phyloP scores from a whole-genome alignment of 306 rosid genomes.

The Casuarina cunninghamiana region DNA sequence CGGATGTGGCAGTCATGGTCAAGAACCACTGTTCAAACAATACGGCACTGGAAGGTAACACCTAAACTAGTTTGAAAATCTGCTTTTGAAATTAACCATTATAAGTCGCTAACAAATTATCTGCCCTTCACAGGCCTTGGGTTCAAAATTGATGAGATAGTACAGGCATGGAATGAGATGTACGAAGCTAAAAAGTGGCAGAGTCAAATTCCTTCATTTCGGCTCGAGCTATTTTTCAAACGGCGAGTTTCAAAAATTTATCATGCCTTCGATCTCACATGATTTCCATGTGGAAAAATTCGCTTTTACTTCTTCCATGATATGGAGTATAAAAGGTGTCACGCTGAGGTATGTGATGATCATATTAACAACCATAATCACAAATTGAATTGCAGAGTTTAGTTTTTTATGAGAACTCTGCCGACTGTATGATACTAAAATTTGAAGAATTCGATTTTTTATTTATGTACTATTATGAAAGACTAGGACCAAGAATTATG shows the following conservation, averaged over 20 bases:
- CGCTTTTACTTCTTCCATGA: conserved; percentile 26
- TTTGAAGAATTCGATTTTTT: conserved; percentile 24
- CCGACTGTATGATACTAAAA: background rate
- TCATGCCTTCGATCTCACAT: conserved; percentile 67
- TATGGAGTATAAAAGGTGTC: conserved; percentile 29
- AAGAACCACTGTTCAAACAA: conserved; percentile 83
- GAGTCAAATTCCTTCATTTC: conserved; percentile 72
- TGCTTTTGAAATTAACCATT: conserved; percentile 1
- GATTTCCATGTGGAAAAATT: conserved; percentile 33
- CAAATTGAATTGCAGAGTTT: conserved; percentile 10
- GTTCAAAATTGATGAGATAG: conserved; percentile 81
- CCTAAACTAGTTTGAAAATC: conserved; percentile 14
- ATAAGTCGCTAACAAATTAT: background rate
- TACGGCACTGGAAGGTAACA: conserved; percentile 58
- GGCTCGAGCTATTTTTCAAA: conserved; percentile 78
- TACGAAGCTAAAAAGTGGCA: conserved; percentile 76
- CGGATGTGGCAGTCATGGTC: conserved; percentile 74
- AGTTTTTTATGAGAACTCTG: background rate
- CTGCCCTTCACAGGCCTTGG: conserved; percentile 53
- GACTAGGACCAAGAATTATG: conserved; percentile 11
- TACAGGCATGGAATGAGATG: conserved; percentile 91
- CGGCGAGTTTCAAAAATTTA: conserved; percentile 65
- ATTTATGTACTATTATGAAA: conserved; percentile 7
- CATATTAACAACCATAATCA: conserved; percentile 2
- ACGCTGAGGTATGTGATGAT: conserved; percentile 46